Conservation (phyloP, 768 basidiomycete species). For the Piloderma croceum region DNA sequence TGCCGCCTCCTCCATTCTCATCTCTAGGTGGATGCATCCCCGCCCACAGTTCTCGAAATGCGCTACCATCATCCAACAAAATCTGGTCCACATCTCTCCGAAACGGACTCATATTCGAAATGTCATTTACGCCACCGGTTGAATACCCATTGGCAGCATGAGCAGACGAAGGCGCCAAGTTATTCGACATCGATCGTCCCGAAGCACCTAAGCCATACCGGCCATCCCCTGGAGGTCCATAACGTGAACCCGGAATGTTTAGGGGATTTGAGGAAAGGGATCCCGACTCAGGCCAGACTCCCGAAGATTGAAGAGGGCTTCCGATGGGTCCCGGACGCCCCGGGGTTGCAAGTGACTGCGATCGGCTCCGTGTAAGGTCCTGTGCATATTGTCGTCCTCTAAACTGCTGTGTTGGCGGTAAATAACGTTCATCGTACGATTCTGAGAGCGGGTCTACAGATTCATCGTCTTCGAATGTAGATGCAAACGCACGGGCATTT, state of each 20-base stretch:
- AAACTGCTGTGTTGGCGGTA: slow-evolving; percentile 39
- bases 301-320: slow-evolving; percentile 40
- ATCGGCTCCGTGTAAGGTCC: slow-evolving; percentile 67
- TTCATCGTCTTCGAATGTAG: slow-evolving; percentile 81
- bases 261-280: slow-evolving; percentile 48
- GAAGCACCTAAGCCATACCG: slow-evolving; percentile 60
- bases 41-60: slow-evolving; percentile 70
- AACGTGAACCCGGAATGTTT: slow-evolving; percentile 48
- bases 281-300: slow-evolving; percentile 59
- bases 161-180: slow-evolving; percentile 41
- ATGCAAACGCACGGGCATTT: slow-evolving; percentile 57
- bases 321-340: slow-evolving; percentile 49
- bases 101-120: slow-evolving; percentile 81
- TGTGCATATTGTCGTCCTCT: slow-evolving; percentile 57
- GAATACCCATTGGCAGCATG: slow-evolving; percentile 42
- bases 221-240: slow-evolving; percentile 52
- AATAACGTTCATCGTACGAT: slow-evolving; percentile 53
- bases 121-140: slow-evolving; percentile 40
- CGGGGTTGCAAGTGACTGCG: slow-evolving; percentile 66
- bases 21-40: slow-evolving; percentile 61
- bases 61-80: slow-evolving; percentile 65
- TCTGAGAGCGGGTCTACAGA: slow-evolving; percentile 54
- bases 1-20: slow-evolving; percentile 58
- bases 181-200: slow-evolving; percentile 51
- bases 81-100: slow-evolving; percentile 80